Evolutionary conservation across 495 filamentous ascomycete species (phyloP).

Genomic region (Choiromyces venosus): DNA sequence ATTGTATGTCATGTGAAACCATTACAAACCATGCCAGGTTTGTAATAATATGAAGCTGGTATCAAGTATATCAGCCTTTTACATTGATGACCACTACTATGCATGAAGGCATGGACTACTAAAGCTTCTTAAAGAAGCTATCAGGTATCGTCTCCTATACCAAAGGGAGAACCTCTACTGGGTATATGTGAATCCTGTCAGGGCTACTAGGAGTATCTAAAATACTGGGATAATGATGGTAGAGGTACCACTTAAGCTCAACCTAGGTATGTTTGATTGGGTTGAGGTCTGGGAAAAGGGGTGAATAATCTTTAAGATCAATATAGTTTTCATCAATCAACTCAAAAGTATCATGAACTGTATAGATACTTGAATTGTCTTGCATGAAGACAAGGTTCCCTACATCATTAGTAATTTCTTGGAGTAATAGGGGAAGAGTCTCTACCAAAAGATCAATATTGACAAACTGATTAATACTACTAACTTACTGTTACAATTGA

Average conservation of each 20-base stretch:
- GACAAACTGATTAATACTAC: no score
- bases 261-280: constrained; percentile 42
- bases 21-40: no score
- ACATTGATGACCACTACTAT: no score
- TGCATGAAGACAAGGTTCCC: background rate
- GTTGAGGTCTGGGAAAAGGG: constrained; percentile 40
- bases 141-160: constrained; percentile 7
- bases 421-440: no score
- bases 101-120: no score
- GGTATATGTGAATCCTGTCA: background rate
- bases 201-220: constrained; percentile 6
- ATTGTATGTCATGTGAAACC: no score
- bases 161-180: background rate
- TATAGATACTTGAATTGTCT: constrained; percentile 33
- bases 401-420: no score
- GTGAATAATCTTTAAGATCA: constrained; percentile 37
- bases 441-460: no score
- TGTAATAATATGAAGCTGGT: no score
- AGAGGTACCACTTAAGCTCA: constrained; percentile 25
- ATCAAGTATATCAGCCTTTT: no score
- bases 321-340: constrained; percentile 29
- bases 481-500: no score
- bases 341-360: constrained; percentile 19
- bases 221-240: constrained; percentile 19
- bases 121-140: background rate